Percentiles rank a stretch among this genome's conserved stretches.
These are phyloP conservation scores for Talaromyces amestolkiae DNA, from an alignment of 2,329 filamentous ascomycete species.

Conservation along the genomic window DNA sequence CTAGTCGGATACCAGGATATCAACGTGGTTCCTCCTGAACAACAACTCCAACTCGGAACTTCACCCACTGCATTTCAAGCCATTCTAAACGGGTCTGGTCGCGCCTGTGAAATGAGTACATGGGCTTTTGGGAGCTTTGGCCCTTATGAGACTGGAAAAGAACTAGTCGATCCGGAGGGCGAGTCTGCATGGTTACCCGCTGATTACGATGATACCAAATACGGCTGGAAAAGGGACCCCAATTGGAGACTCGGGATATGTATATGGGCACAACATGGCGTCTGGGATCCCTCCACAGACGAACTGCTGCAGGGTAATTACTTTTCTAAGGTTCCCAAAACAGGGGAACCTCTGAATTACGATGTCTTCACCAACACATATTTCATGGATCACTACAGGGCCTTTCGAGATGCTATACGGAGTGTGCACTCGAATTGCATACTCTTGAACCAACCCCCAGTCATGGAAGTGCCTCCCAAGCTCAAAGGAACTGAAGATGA, in stretches of 20 bases:
- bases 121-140: conserved; percentile 95
- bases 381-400: conserved; percentile 81
- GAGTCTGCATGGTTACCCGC: conserved; percentile 77
- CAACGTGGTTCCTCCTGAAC: conserved; percentile 75
- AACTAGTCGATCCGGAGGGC: conserved; percentile 83
- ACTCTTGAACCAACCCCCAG: conserved; percentile 86
- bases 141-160: conserved; percentile 81
- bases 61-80: conserved; percentile 93
- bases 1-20: conserved; percentile 81
- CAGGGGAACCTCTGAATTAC: conserved; percentile 72
- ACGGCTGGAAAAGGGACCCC: conserved; percentile 84
- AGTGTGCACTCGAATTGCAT: conserved; percentile 75
- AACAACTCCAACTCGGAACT: conserved; percentile 88
- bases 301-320: conserved; percentile 79
- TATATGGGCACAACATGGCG: conserved; percentile 92
- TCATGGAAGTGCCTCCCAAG: conserved; percentile 82
- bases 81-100: conserved; percentile 84
- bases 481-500: conserved; percentile 88
- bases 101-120: conserved; percentile 82
- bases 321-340: conserved; percentile 74
- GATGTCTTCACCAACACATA: conserved; percentile 86
- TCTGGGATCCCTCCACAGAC: conserved; percentile 84
- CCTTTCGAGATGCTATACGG: conserved; percentile 72
- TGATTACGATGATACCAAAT: conserved; percentile 81
- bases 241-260: conserved; percentile 93